Evolutionary conservation across 768 basidiomycete species (phyloP).

Genomic region (Asterophora parasitica): DNA sequence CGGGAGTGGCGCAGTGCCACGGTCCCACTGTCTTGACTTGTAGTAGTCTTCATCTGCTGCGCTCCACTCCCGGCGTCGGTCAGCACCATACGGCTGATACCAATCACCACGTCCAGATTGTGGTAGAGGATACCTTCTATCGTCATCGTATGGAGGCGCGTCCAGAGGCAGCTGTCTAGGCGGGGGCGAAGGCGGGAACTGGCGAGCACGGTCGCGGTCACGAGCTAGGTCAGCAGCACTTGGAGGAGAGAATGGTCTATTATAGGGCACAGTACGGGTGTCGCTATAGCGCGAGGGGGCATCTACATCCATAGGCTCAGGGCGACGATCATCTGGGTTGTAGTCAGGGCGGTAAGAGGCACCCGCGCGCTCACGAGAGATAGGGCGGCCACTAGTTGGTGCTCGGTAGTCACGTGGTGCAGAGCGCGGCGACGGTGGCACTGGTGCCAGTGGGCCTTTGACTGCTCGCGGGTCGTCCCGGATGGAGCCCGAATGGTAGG

Average conservation of each 20-base stretch:
- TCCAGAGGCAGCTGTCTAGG: conserved; percentile 18
- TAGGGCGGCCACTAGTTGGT: conserved; percentile 15
- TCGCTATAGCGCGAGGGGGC: conserved; percentile 30
- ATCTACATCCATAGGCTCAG: conserved; percentile 32
- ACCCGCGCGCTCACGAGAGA: conserved; percentile 28
- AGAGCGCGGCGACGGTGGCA: conserved; percentile 21
- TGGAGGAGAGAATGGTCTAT: conserved; percentile 29
- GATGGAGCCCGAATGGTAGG: conserved; percentile 21
- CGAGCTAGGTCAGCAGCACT: conserved; percentile 24
- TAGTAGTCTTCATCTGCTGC: conserved; percentile 35
- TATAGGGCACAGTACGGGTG: conserved; percentile 19
- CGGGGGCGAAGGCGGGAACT: conserved; percentile 28
- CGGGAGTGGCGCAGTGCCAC: conserved; percentile 21
- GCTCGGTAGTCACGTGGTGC: conserved; percentile 24
- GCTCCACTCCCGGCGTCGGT: conserved; percentile 27
- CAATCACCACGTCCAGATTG: conserved; percentile 26
- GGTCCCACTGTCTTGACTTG: conserved; percentile 34
- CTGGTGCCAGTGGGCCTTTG: too few relatives aligned
- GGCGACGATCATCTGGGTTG: conserved; percentile 29
- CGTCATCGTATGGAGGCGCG: conserved; percentile 28
- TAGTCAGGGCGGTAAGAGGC: conserved; percentile 35
- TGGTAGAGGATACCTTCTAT: conserved; percentile 24
- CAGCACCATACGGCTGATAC: conserved; percentile 18
- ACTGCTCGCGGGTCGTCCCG: conserved; percentile 29
- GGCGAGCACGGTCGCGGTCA: conserved; percentile 33